Conservation (phyloP, 192 early-diverging fungal genomes). For the Backusella tuberculispora region DNA sequence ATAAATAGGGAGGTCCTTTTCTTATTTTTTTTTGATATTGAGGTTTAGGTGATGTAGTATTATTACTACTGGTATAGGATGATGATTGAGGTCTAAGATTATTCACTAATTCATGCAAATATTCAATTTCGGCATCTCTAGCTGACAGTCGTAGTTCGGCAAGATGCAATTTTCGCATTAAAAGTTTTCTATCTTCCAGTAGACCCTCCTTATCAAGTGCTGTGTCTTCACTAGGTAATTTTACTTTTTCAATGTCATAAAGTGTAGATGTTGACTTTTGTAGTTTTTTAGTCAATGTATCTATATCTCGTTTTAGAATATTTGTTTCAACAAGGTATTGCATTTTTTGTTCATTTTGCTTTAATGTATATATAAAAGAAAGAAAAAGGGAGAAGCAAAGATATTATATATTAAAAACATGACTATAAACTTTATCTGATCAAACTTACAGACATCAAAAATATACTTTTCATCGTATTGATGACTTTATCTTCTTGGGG, state of each 20-base stretch:
- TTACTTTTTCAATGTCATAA: slow-evolving; percentile 30
- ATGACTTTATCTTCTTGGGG: slow-evolving; percentile 7
- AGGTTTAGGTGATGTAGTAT: slow-evolving; percentile 16
- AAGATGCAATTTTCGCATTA: slow-evolving; percentile 37
- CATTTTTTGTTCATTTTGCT: slow-evolving; percentile 42
- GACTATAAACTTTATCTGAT: not conserved
- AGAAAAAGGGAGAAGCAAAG: too few relatives aligned
- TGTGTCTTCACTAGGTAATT: slow-evolving; percentile 26
- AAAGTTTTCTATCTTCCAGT: slow-evolving; percentile 25
- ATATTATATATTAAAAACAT: too few relatives aligned
- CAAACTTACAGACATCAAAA: slow-evolving; percentile 20
- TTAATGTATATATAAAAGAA: not conserved
- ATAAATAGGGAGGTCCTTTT: slow-evolving; percentile 28
- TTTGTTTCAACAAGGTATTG: slow-evolving; percentile 37
- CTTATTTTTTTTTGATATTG: slow-evolving; percentile 13
- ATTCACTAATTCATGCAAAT: slow-evolving; percentile 30
- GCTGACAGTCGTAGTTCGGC: slow-evolving; percentile 36
- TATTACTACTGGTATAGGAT: not conserved
- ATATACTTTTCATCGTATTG: slow-evolving; percentile 34
- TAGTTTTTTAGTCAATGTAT: slow-evolving; percentile 31
- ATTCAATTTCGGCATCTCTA: slow-evolving; percentile 41
- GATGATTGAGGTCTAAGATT: not conserved
- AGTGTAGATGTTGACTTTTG: slow-evolving; percentile 26
- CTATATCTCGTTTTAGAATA: slow-evolving; percentile 40
- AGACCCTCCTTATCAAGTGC: slow-evolving; percentile 20